Evolutionary conservation across 2,329 filamentous ascomycete species (phyloP), one percentile per base, ranked within the genome.

Genomic region (Talaromyces sp.): DNA sequence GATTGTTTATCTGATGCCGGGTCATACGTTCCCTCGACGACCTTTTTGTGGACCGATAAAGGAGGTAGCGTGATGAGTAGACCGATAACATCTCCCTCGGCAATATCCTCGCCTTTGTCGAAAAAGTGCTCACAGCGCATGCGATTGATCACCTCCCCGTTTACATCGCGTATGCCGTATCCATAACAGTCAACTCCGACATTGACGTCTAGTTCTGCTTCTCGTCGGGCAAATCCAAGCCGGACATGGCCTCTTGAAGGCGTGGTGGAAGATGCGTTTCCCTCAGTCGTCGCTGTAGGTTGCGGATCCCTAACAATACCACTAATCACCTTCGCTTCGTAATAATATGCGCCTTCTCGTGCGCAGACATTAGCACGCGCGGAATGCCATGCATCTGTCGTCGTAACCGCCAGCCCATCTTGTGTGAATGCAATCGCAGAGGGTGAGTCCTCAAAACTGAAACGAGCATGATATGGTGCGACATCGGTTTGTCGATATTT

Each of bases 141-240:
- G 82, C 95, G 92, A 80, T 95, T 92, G 62, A 97, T 91, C 67
- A 94, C 94, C 76, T 98, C 93, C 22, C 95, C 95, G 37, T 90
- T 86, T 27, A 93, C 89, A 73, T 99, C 95, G 50, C 93, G 90
- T 65, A 98, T 87, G 54, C 91, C 94, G 75, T 98, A 98, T 74
- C 93, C 96, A 79, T 98, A 97, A 49, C 92, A 98, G 3, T 96
- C 96, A 74, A 98, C 86, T 8, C 95, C 90, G 27, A 98, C 89
- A 73, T 83, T 82, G 45, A 81, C 81, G 66, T 82, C 80, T 13
- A 78, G 72, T 64, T 80, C 78, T 8, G 82, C 78, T 68, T 82
- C 80, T 24, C 80, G 76, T 43, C 80, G 74, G 45, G 79, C 79
- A 64, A 82, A 82, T 31, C 80, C 80, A 37, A 79, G 84, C 74